Evolutionary conservation across 345 rosid genomes (phyloP).

Genomic region (Corymbia maculata): DNA sequence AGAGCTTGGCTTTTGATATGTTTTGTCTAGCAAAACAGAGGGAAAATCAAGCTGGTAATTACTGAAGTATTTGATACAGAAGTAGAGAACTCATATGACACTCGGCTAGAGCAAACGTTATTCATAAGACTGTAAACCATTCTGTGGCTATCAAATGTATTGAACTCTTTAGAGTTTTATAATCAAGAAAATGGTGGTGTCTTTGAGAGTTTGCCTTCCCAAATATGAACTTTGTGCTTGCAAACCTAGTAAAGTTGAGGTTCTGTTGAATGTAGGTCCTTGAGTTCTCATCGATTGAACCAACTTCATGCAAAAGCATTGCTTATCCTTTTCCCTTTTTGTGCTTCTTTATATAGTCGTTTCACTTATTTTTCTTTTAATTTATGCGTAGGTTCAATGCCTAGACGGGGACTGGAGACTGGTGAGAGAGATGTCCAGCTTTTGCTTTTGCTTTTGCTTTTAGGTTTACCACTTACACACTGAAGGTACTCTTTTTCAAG

Average conservation of each 20-base stretch:
- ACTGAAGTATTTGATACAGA: rapidly evolving
- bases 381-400: neutral
- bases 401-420: neutral
- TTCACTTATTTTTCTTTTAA: neutral
- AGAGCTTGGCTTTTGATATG: no score
- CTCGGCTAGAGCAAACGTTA: neutral
- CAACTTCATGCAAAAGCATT: no score
- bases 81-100: neutral
- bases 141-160: neutral
- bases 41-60: neutral
- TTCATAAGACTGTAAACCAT: neutral
- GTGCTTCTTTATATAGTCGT: neutral
- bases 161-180: no score
- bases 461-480: neutral
- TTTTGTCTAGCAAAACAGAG: neutral
- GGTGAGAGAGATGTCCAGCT: neutral
- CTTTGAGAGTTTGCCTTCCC: no score
- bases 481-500: neutral
- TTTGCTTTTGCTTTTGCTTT: neutral
- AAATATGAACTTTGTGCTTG: no score
- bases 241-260: no score
- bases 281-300: no score
- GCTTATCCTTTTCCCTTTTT: no score
- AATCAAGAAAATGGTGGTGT: no score
- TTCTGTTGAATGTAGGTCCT: no score